Evolutionary conservation across 2,329 filamentous ascomycete species (phyloP).

Genomic region (Acephala macrosclerotiorum): DNA sequence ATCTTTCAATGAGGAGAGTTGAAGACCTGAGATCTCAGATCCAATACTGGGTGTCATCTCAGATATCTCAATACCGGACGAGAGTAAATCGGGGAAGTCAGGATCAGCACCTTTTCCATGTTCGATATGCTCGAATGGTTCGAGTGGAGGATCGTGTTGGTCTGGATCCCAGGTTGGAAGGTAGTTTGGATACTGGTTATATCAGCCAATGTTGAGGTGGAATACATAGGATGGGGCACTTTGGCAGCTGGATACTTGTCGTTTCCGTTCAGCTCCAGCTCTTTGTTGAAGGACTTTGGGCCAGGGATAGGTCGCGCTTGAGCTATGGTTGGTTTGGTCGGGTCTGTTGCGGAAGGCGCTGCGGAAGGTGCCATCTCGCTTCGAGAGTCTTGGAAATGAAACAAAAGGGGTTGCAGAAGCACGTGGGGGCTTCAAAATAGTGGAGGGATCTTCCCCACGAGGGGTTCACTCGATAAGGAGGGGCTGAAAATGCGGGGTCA

Average conservation of each 20-base stretch:
- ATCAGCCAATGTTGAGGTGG: not conserved
- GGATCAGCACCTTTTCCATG: conserved; percentile 70
- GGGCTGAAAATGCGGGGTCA: not conserved
- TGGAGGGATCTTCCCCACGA: not conserved
- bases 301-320: not conserved
- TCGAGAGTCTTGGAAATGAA: not conserved
- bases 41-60: conserved; percentile 2
- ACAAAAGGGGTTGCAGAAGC: not conserved
- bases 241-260: not conserved
- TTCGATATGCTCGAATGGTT: conserved; percentile 74
- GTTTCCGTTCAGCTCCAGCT: not conserved
- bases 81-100: conserved; percentile 71
- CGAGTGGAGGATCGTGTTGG: conserved; percentile 67
- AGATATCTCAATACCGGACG: conserved; percentile 26
- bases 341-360: not conserved
- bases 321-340: not conserved
- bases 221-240: not conserved
- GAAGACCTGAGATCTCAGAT: not conserved
- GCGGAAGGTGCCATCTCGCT: not conserved
- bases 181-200: conserved; percentile 68
- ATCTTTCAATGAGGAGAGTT: not conserved
- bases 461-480: not conserved
- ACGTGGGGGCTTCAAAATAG: not conserved
- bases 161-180: conserved; percentile 72
- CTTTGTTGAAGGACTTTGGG: conserved; percentile 1